Base-by-base conservation (phyloP, 352 stramenopile species). In the Phytophthora pinifolia region DNA sequence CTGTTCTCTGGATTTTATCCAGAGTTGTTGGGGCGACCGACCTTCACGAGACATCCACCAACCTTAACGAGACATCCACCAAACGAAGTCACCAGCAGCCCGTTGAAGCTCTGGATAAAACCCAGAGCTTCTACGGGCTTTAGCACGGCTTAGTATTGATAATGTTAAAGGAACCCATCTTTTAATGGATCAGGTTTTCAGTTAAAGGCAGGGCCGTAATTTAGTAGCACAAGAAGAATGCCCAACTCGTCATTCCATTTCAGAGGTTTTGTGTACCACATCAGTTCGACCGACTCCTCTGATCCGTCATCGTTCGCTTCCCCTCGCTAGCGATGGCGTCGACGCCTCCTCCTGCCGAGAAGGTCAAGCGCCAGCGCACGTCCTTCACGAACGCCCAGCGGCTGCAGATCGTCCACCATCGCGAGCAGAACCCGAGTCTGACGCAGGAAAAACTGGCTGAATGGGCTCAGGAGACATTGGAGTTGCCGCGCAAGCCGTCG, bases 311-410 rank as follows among this genome's bases (percentile, higher is more conserved):
- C 18, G 4, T 27, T 27, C 22, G 22, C 2, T 25, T 3, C 20
- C 20, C 13, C 59, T 45, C 17, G 13, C 10, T 57, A 63, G 35
- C 53, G 41, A 69, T 69, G 22, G 35, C 35, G 56, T 46, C 46
- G 2, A 9, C 22, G 3, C 33, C 37, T n/a, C 6, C 27, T 3
- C 33, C 36, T n/a, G 35, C 25, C 3, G n/a, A 49, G 4, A 44
- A 62, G 45, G n/a, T 13, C 14, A 52, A 38, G 22, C 41, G 41
- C 9, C n/a, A 20, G 8, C 57, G 62, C 9, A 55, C 52, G 14
- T 51, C 62, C 3, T 71, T 71, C 45, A 71, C 62, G 3, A 71
- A 71, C 43, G 62, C 62, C 2, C 62, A 71, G 17, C 62, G 62
- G 6, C 58, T 71, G 25, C 29, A 64, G 36, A 71, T 71, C 36